Percentiles rank a stretch among this genome's conserved stretches.
Evolutionary conservation across 768 basidiomycete genomes (phyloP).

Genomic region (Lentinula edodes): DNA sequence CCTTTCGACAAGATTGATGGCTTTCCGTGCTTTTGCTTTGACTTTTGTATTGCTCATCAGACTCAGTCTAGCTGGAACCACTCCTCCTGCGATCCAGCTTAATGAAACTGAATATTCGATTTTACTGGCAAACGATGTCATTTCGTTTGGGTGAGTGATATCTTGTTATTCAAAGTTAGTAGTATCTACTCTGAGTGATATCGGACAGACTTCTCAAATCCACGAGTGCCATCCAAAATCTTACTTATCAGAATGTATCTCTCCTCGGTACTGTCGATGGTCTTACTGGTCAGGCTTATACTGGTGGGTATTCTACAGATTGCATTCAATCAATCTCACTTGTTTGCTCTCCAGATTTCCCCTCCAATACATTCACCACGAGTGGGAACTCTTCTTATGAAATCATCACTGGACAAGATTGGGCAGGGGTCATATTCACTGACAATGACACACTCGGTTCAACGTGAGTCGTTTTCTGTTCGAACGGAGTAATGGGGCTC

Average conservation of each 20-base stretch:
- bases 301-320: not conserved
- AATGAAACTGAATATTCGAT: not conserved
- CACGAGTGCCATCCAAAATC: slow-evolving; percentile 17
- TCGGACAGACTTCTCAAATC: slow-evolving; percentile 7
- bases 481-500: not conserved
- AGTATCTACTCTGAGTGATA: not conserved
- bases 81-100: not conserved
- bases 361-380: slow-evolving; percentile 13
- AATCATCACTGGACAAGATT: slow-evolving; percentile 10
- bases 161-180: not conserved
- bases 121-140: slow-evolving; percentile 5
- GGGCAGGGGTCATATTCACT: slow-evolving; percentile 21
- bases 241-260: slow-evolving; percentile 11
- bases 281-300: slow-evolving; percentile 18
- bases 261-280: slow-evolving; percentile 16
- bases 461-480: slow-evolving; percentile 1
- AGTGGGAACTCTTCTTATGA: slow-evolving; percentile 8
- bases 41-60: not conserved
- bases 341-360: slow-evolving; percentile 12
- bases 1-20: not conserved
- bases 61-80: not conserved
- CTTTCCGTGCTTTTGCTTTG: not conserved
- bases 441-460: slow-evolving; percentile 14
- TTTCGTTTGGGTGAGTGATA: slow-evolving; percentile 9
- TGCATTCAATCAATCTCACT: not conserved